A percentile compares a stretch with the other conserved stretches of the same genome.
These are phyloP conservation scores for Taphrina populina DNA, from an alignment of 1,139 yeast species.

Conservation along the genomic window DNA sequence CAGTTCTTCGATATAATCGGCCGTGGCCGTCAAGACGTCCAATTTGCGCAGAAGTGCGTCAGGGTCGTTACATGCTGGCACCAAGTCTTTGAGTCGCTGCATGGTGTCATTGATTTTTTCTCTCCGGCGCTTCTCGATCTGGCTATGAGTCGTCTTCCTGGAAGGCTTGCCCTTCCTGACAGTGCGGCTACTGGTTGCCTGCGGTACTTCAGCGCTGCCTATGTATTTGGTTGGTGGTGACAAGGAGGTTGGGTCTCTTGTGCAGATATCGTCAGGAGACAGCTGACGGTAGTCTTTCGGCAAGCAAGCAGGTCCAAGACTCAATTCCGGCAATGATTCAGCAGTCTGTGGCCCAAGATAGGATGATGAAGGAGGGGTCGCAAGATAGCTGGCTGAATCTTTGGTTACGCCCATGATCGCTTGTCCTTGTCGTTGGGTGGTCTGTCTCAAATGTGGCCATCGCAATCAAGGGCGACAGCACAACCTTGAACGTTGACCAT, in stretches of 20 bases:
- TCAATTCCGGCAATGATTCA: conserved; percentile 23
- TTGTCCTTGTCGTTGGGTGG: too few relatives aligned
- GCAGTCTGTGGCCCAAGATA: conserved; percentile 6
- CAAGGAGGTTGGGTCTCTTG: too few relatives aligned
- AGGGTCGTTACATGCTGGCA: conserved; percentile 69
- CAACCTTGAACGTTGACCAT: too few relatives aligned
- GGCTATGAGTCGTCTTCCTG: conserved; percentile 65
- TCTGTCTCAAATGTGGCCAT: too few relatives aligned
- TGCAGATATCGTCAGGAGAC: not conserved
- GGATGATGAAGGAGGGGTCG: conserved; percentile 24
- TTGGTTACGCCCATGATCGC: conserved; percentile 4
- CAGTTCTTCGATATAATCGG: conserved; percentile 53
- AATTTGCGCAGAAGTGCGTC: conserved; percentile 73
- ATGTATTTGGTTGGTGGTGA: too few relatives aligned
- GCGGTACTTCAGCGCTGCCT: too few relatives aligned
- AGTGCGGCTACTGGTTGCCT: not conserved
- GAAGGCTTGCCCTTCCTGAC: conserved; percentile 35
- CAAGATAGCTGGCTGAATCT: conserved; percentile 10
- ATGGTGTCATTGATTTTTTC: conserved; percentile 78
- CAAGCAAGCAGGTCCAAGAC: conserved; percentile 9
- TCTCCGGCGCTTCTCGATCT: conserved; percentile 75
- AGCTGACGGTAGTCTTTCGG: not conserved
- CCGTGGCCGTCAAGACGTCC: conserved; percentile 75
- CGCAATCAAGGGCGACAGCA: too few relatives aligned
- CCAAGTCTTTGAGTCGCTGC: conserved; percentile 71